These are phyloP conservation scores for Chalciporus piperatus DNA, from an alignment of 768 basidiomycete genomes.

Conservation along the genomic window DNA sequence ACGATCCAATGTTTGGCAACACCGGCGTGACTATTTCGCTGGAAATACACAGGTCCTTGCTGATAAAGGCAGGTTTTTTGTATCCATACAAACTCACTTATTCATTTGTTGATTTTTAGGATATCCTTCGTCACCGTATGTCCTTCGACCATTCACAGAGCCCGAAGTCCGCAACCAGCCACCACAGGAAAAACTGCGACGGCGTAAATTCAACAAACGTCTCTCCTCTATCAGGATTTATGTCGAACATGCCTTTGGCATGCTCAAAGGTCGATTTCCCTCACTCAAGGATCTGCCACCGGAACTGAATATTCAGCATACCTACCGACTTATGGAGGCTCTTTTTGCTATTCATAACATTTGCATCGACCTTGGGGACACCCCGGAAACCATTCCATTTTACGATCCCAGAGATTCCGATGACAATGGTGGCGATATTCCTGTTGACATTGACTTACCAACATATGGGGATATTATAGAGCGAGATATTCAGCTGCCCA, in stretches of 20 bases:
- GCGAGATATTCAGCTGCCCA: background rate
- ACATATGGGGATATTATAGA: background rate
- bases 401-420: background rate
- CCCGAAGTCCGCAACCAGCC: conserved; percentile 10
- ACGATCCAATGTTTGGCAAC: conserved; percentile 14
- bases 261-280: conserved; percentile 29
- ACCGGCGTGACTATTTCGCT: conserved; percentile 6
- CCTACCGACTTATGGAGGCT: conserved; percentile 20
- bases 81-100: background rate
- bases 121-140: conserved; percentile 22
- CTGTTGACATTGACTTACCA: background rate
- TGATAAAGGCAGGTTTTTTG: conserved; percentile 10
- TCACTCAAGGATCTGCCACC: conserved; percentile 14
- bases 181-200: conserved; percentile 2
- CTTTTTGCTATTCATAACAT: conserved; percentile 26
- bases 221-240: conserved; percentile 20
- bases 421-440: background rate
- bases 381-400: conserved; percentile 8
- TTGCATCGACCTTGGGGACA: conserved; percentile 17
- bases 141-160: conserved; percentile 25
- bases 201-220: conserved; percentile 16
- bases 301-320: conserved; percentile 15
- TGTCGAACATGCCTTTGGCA: conserved; percentile 32
- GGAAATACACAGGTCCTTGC: conserved; percentile 10
- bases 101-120: conserved; percentile 8